A percentile compares a stretch with the other conserved stretches of the same genome.
Evolutionary conservation across 148 eudicot genomes (phyloP).

Genomic region (Silene latifolia): DNA sequence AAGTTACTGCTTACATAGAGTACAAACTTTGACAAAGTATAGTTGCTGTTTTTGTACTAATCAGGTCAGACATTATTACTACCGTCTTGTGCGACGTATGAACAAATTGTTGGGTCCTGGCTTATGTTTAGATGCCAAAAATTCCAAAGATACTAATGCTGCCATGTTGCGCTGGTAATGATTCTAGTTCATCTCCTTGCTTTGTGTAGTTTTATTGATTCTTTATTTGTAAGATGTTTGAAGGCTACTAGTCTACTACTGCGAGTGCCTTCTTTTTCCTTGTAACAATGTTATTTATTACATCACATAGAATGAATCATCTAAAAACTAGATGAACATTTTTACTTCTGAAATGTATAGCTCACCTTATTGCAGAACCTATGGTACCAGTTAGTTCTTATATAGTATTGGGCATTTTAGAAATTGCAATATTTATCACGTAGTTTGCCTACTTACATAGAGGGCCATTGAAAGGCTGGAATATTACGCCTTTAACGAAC

Average conservation of each 20-base stretch:
- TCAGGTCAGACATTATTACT: conserved; percentile 98
- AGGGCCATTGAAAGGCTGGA: not conserved
- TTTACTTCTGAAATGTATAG: not conserved
- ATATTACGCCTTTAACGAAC: not conserved
- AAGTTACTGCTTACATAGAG: conserved; percentile 1
- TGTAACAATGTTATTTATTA: not conserved
- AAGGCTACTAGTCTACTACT: not conserved
- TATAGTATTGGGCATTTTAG: not conserved
- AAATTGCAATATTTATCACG: not conserved
- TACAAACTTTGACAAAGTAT: not conserved
- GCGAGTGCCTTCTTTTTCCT: not conserved
- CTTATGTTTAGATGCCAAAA: conserved; percentile 84
- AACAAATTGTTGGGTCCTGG: conserved; percentile 93
- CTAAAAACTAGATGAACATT: not conserved
- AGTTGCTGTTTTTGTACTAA: conserved; percentile 15
- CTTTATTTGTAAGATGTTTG: not conserved
- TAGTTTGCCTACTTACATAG: not conserved
- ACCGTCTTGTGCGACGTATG: conserved; percentile 97
- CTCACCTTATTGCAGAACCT: not conserved
- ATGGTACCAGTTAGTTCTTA: not conserved
- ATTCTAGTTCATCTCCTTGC: not conserved
- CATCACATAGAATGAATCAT: not conserved
- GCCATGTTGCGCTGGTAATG: conserved; percentile 96
- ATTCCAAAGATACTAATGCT: conserved; percentile 96
- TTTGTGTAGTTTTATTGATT: not conserved